Evolutionary conservation across 2,329 filamentous ascomycete species (phyloP), one percentile per base, ranked within the genome.

Genomic region (Fusarium nelsonii): DNA sequence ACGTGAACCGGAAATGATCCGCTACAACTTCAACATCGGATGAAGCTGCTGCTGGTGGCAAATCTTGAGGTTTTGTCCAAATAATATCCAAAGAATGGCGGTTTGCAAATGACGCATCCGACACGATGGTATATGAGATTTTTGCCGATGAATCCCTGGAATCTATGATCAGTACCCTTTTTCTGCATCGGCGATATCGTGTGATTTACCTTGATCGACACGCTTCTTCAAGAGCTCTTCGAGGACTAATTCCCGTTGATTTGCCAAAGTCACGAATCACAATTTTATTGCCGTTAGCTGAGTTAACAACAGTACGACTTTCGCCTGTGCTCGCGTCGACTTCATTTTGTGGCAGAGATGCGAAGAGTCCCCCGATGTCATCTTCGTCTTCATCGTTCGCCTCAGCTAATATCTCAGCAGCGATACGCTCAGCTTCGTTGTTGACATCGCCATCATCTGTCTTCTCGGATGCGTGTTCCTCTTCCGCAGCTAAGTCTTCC

Each of bases 221-320:
- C n/a, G 92, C 88, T 78, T 97, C 94, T 77, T 97, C 94, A 14
- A 98, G 81, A 30, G 92, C 85, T 69, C 91, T 87, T 65, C 89
- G 87, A 16, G 95, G 94, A 71, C 83, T 92, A 32, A 97, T 80
- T 9, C 95, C 94, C 15, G 87, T 87, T 83, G 89, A 90, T 77
- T 93, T 93, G 2, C 93, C 94, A 83, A 98, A 97, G 73, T 97
- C 91, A 43, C 92, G 85, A 49, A 97, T 85, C 1, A 83, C 85
- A 6, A 93, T 79, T 58, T 85, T 88, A 8, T 81, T 76, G 3
- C 88, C 85, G 68, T 87, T 78, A 56, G 81, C 70, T 46, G 83
- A 81, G 73, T 84, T 88, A 43, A 88, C 81, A 40, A 86, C 84
- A 0, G 83, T 90, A 37, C 79, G 84, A 4, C 84, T 84, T 75